Evolutionary conservation across 2,329 filamentous ascomycete species (phyloP).

Genomic region (Neopestalotiopsis sp.): DNA sequence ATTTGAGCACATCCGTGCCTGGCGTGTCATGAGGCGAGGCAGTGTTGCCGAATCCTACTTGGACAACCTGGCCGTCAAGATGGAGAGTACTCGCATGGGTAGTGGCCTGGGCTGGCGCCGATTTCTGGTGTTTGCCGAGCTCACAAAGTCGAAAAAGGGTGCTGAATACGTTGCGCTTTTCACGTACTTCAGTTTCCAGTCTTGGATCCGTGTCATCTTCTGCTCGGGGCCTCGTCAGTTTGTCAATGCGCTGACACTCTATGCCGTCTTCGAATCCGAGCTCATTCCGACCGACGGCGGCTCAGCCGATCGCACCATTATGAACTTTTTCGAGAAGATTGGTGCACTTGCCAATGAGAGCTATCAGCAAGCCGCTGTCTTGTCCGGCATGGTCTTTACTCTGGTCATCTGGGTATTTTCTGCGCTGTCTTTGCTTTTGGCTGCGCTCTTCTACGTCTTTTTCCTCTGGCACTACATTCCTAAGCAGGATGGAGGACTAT

Average conservation of each 20-base stretch:
- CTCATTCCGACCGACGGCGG: slow-evolving; percentile 62
- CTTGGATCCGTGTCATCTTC: slow-evolving; percentile 86
- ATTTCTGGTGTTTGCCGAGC: slow-evolving; percentile 88
- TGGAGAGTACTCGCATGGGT: slow-evolving; percentile 81
- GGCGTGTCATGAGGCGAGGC: slow-evolving; percentile 80
- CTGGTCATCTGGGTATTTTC: slow-evolving; percentile 87
- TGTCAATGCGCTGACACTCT: slow-evolving; percentile 87
- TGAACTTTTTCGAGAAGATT: slow-evolving; percentile 85
- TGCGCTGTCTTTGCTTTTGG: slow-evolving; percentile 74
- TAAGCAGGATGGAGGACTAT: slow-evolving; percentile 76
- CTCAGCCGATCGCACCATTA: slow-evolving; percentile 65
- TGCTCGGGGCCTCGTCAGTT: slow-evolving; percentile 92
- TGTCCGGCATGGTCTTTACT: slow-evolving; percentile 93
- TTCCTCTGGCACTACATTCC: slow-evolving; percentile 96
- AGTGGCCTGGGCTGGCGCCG: slow-evolving; percentile 81
- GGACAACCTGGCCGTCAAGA: slow-evolving; percentile 81
- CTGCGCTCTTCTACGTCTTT: slow-evolving; percentile 78
- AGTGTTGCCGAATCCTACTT: slow-evolving; percentile 92
- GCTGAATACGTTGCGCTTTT: slow-evolving; percentile 90
- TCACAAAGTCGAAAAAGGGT: slow-evolving; percentile 91
- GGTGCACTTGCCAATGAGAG: slow-evolving; percentile 73
- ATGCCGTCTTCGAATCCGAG: slow-evolving; percentile 79
- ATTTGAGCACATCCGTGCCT: slow-evolving; percentile 80
- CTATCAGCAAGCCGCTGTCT: slow-evolving; percentile 78
- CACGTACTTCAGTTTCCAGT: slow-evolving; percentile 79